Evolutionary conservation across 2,329 filamentous ascomycete genomes (phyloP), one percentile per base, ranked within the genome.

Genomic region (Aphanocladium album): DNA sequence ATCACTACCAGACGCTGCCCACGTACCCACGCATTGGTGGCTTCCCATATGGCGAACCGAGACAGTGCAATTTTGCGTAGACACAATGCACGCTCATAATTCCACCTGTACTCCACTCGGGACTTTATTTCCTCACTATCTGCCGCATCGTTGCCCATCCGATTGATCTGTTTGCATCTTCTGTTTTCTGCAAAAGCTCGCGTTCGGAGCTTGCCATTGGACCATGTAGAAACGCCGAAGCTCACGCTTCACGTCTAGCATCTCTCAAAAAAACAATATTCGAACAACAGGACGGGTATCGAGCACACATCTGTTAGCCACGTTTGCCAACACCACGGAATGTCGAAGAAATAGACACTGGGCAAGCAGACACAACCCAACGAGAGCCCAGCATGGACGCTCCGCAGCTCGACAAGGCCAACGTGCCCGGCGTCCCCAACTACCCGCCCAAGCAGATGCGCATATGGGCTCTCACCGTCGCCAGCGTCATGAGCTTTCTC

Each of bases 401-500:
- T 8, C 43, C 43, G 43, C 43, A 46, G 43, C 14, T 46, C 43
- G 51, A 54, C 33, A 39, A 54, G 51, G 51, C 51, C n/a, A 54
- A 46, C 41, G 54, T 57, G 11, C 16, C 43, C 5, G 54, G 54
- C 39, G 54, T 57, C 16, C 54, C 54, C 39, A 45, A 37, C 41
- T 57, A 57, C 54, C 19, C 39, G 27, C 54, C 54, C 6, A 35
- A 46, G 23, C 37, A 45, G 37, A 19, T 57, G 39, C 39, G 54
- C 21, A 19, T n/a, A 21, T 57, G 54, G 54, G 37, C 41, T 2
- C 25, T 57, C 43, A 21, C 23, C 17, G 54, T 57, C 14, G 39
- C 41, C 39, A 33, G 21, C 25, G 16, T 45, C 12, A 71, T 80
- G 64, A 80, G 77, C 0, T 67, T 74, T 8, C 67, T 81, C 27